Evolutionary conservation across 352 stramenopile genomes (phyloP), one percentile per base, ranked within the genome.

Genomic region (Phytopythium kandeliae): DNA sequence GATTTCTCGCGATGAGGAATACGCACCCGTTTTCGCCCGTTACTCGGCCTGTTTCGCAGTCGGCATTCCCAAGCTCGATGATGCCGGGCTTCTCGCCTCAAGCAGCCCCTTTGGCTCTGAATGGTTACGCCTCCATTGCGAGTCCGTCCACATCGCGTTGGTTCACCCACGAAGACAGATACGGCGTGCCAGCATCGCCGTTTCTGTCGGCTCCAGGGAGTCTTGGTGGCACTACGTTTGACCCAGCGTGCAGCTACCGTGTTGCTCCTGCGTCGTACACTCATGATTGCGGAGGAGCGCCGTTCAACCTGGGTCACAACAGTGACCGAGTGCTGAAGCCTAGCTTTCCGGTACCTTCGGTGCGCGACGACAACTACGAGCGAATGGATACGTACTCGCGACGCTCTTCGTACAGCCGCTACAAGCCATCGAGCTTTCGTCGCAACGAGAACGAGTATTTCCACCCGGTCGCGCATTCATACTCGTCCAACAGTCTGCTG

Each of bases 401-500:
- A 12, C 46, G 46, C 13, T 33, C 30, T 2, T 24, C 31, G 11
- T 52, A 41, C 24, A 68, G 78, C 24, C 49, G 65, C 47, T 53
- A 57, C n/a, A 80, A 67, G 45, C 48, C 65, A 22, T 56, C 48
- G 55, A 55, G 47, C 0, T 47, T 34, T 36, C 65, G 58, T 28
- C 60, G 68, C 43, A 57, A 21, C 28, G 66, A 77, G 1, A 62
- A 69, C 25, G 62, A 69, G 55, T 67, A 70, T 26, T 53, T 89
- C 30, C 74, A 89, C 36, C 68, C 81, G 19, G 54, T 72, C 1
- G 73, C 72, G 3, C 73, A 89, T 37, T 85, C 73, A 34, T 87
- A 88, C 55, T 82, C 69, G 19, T 83, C 77, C 15, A 81, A 71
- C 48, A 87, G 62, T 42, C 67, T 96, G 12, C 55, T 96, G 16